Evolutionary conservation across 257 asterid genomes (phyloP).

Genomic region (Solanum clarkiae): DNA sequence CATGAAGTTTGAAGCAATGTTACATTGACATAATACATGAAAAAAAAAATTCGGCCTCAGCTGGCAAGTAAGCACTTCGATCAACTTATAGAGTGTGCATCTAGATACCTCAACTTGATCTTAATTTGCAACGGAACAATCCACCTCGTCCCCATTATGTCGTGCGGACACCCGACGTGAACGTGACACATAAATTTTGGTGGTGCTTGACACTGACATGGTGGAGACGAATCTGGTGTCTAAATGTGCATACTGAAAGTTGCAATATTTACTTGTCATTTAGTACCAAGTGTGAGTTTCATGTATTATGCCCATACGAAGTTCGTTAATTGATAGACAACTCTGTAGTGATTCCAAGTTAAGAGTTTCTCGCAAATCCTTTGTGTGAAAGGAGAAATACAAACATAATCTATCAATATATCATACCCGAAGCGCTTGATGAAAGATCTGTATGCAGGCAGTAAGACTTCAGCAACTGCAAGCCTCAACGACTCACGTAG

Average conservation of each 20-base stretch:
- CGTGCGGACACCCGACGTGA: neutral
- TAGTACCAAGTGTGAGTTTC: neutral
- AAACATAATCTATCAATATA: neutral
- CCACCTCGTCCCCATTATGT: neutral
- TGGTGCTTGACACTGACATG: neutral
- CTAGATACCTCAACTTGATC: neutral
- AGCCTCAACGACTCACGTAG: conserved; percentile 90
- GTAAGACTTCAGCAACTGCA: conserved; percentile 93
- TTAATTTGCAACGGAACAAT: neutral
- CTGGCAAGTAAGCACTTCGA: neutral
- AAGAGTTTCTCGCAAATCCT: neutral
- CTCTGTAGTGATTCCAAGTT: neutral
- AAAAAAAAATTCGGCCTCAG: neutral
- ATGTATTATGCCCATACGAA: neutral
- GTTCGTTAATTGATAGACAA: neutral
- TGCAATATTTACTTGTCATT: neutral
- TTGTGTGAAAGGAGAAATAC: neutral
- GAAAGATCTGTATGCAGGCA: conserved; percentile 96
- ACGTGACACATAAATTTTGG: neutral
- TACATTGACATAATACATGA: neutral
- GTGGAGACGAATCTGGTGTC: neutral
- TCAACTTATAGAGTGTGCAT: neutral
- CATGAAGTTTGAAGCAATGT: neutral
- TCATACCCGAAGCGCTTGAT: conserved; percentile 83
- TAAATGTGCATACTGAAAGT: neutral